Conservation (phyloP, 805 yeast genomes). For the Cyberlindnera maclurae region DNA sequence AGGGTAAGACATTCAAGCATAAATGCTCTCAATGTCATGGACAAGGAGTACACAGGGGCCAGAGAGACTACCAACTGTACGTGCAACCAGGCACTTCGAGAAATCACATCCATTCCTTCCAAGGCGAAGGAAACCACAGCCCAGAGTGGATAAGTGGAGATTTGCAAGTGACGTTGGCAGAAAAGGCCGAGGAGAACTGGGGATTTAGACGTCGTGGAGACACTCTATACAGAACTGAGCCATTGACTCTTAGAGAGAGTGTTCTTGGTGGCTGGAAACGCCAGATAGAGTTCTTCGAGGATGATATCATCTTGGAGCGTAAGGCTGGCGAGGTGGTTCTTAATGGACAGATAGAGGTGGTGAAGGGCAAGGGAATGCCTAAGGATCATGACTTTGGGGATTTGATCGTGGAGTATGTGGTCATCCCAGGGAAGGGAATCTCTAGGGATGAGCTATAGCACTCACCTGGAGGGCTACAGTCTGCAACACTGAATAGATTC, state of each 20-base stretch:
- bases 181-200: constrained; percentile 48
- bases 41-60: constrained; percentile 47
- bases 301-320: constrained; percentile 40
- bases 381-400: constrained; percentile 42
- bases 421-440: constrained; percentile 37
- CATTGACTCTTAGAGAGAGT: constrained; percentile 65
- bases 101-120: constrained; percentile 47
- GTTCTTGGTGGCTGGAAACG: constrained; percentile 76
- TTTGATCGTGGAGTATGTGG: constrained; percentile 40
- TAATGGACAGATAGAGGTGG: constrained; percentile 64
- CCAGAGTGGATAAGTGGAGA: constrained; percentile 86
- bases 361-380: constrained; percentile 88
- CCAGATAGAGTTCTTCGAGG: constrained; percentile 58
- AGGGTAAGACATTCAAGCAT: constrained; percentile 58
- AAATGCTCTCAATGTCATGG: constrained; percentile 72
- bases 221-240: constrained; percentile 76
- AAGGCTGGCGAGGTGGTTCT: constrained; percentile 42
- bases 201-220: constrained; percentile 81
- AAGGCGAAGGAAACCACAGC: constrained; percentile 75
- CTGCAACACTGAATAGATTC: not conserved
- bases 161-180: constrained; percentile 53
- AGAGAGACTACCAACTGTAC: constrained; percentile 51
- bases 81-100: constrained; percentile 67
- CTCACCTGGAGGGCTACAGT: not conserved
- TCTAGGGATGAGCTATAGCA: constrained; percentile 21